Evolutionary conservation across 78 protist genomes (phyloP).

Genomic region (Acrasis kona): DNA sequence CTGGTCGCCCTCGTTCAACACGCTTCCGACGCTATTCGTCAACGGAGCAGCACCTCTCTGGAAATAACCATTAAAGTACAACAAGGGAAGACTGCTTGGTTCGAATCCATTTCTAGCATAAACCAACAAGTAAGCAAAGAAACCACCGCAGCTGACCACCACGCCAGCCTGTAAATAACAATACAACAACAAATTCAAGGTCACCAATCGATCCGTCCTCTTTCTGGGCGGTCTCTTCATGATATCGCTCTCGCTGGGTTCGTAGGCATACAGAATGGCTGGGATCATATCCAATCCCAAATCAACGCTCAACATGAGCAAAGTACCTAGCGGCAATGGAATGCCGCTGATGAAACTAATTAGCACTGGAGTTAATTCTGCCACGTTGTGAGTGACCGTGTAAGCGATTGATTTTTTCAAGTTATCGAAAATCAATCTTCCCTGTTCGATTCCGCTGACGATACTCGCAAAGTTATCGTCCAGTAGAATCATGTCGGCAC

Average conservation of each 20-base stretch:
- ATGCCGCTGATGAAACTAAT: constrained; percentile 48
- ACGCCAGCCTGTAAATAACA: constrained; percentile 68
- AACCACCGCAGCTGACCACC: constrained; percentile 3
- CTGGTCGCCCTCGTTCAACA: not conserved
- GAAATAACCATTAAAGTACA: not conserved
- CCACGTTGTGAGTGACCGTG: constrained; percentile 77
- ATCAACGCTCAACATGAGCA: constrained; percentile 77
- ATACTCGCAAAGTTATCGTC: constrained; percentile 92
- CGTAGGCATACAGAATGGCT: constrained; percentile 82
- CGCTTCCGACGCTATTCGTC: not conserved
- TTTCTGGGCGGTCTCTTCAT: constrained; percentile 85
- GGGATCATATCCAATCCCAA: constrained; percentile 89
- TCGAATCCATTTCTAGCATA: constrained; percentile 7
- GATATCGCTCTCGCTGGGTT: constrained; percentile 70
- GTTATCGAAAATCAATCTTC: constrained; percentile 90
- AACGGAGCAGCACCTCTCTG: not conserved
- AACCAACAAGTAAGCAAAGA: constrained; percentile 12
- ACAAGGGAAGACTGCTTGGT: not conserved
- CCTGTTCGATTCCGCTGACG: constrained; percentile 74
- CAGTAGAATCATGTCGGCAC: constrained; percentile 86
- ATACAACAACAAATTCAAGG: constrained; percentile 34
- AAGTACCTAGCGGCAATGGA: constrained; percentile 76
- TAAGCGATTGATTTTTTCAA: constrained; percentile 88
- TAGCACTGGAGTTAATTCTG: constrained; percentile 87
- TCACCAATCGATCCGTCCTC: constrained; percentile 60